A percentile compares a stretch with the other conserved stretches of the same genome.
Evolutionary conservation across 1,284 basidiomycete species (phyloP).

Genomic region (Leccinum fuscescens): DNA sequence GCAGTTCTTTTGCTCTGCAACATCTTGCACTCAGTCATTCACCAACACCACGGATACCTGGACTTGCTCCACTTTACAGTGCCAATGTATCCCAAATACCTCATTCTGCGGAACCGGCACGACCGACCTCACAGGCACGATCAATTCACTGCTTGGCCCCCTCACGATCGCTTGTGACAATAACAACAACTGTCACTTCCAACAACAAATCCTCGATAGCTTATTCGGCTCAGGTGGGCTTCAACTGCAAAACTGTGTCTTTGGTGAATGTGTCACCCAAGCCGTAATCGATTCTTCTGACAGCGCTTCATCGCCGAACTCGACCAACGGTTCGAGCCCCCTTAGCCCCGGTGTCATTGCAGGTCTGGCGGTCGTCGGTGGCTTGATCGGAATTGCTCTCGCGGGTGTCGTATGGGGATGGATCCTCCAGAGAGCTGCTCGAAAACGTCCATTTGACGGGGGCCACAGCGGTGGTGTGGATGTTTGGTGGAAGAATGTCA

Average conservation of each 20-base stretch:
- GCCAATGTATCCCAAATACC: slow-evolving; percentile 67
- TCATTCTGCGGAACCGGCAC: slow-evolving; percentile 66
- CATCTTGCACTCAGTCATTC: slow-evolving; percentile 63
- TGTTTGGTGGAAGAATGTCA: slow-evolving; percentile 69
- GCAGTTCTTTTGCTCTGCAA: slow-evolving; percentile 79
- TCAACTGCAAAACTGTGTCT: slow-evolving; percentile 62
- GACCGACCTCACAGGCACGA: slow-evolving; percentile 53
- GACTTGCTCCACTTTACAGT: slow-evolving; percentile 70
- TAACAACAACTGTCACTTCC: slow-evolving; percentile 68
- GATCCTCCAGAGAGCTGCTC: slow-evolving; percentile 59
- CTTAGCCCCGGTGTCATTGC: slow-evolving; percentile 83
- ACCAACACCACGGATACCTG: slow-evolving; percentile 47
- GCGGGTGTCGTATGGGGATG: slow-evolving; percentile 61
- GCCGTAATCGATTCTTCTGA: slow-evolving; percentile 62
- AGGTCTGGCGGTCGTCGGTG: slow-evolving; percentile 78
- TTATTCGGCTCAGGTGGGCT: slow-evolving; percentile 78
- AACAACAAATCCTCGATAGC: slow-evolving; percentile 60
- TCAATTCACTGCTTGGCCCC: slow-evolving; percentile 57
- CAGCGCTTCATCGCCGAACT: slow-evolving; percentile 29
- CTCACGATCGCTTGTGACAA: slow-evolving; percentile 68
- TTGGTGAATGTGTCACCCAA: slow-evolving; percentile 86
- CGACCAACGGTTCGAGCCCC: slow-evolving; percentile 32
- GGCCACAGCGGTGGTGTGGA: slow-evolving; percentile 50
- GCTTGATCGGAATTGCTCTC: slow-evolving; percentile 58
- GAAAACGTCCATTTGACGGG: slow-evolving; percentile 41